Evolutionary conservation across 1,284 basidiomycete species (phyloP).

Genomic region (Fomitopsis schrenkii): DNA sequence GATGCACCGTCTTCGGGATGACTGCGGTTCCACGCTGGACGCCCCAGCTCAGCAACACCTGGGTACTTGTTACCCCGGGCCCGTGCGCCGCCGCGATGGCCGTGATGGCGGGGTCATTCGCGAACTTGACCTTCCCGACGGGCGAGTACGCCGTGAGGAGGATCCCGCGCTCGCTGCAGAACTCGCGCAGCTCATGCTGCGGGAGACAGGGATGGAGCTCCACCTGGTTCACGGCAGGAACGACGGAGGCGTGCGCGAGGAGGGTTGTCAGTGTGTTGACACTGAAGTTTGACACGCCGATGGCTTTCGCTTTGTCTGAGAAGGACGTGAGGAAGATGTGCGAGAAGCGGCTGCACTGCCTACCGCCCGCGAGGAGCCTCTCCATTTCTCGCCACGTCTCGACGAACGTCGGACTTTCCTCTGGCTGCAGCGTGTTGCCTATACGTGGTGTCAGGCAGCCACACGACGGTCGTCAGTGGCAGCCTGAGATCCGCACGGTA

Average conservation of each 20-base stretch:
- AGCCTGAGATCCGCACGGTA: background rate
- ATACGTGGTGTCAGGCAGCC: no score
- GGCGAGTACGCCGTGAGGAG: conserved; percentile 59
- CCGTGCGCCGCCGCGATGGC: background rate
- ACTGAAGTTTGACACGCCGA: conserved; percentile 66
- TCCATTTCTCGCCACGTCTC: conserved; percentile 19
- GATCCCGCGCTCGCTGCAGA: conserved; percentile 45
- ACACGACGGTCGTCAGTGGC: background rate
- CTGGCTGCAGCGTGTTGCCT: background rate
- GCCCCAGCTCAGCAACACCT: background rate
- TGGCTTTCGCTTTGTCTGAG: conserved; percentile 37
- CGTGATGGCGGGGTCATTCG: background rate
- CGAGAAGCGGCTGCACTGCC: background rate
- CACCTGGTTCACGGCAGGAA: conserved; percentile 51
- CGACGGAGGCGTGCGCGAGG: conserved; percentile 31
- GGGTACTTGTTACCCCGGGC: background rate
- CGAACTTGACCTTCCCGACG: background rate
- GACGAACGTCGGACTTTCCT: conserved; percentile 11
- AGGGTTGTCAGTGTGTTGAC: conserved; percentile 40
- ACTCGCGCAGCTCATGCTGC: conserved; percentile 39
- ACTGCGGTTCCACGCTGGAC: background rate
- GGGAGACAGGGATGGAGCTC: conserved; percentile 44
- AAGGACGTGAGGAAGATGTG: background rate
- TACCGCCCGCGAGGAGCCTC: conserved; percentile 4
- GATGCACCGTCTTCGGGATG: background rate